These are phyloP conservation scores for Ceratobasidium sp. DNA, from an alignment of 1,284 basidiomycete species.

Conservation along the genomic window DNA sequence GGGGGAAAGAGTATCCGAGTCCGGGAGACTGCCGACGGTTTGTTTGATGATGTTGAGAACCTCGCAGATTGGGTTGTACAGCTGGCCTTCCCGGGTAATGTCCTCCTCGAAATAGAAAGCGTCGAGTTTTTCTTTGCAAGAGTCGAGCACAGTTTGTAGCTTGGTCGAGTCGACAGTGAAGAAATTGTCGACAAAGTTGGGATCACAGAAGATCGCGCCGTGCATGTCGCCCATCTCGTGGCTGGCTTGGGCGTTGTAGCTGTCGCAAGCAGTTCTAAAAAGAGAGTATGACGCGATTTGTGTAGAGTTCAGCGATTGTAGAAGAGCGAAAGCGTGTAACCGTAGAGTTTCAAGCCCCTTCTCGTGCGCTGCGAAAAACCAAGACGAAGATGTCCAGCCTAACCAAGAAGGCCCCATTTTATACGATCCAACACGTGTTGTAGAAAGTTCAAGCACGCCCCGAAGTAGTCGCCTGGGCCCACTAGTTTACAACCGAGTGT, in stretches of 20 bases:
- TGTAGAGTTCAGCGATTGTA: too few species aligned
- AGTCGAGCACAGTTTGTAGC: too few species aligned
- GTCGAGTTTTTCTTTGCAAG: too few species aligned
- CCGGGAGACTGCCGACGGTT: neutral
- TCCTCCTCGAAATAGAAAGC: neutral
- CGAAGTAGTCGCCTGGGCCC: neutral
- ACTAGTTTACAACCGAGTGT: too few species aligned
- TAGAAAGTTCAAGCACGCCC: neutral
- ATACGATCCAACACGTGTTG: neutral
- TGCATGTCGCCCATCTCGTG: constrained; percentile 12
- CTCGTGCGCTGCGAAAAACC: too few species aligned
- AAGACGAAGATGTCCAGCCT: too few species aligned
- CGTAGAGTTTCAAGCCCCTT: too few species aligned
- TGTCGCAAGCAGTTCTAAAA: neutral
- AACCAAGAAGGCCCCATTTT: neutral
- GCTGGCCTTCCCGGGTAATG: neutral
- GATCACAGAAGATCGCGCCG: constrained; percentile 5
- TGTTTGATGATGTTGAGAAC: constrained; percentile 5
- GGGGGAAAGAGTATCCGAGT: neutral
- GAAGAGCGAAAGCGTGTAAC: too few species aligned
- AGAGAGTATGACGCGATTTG: neutral
- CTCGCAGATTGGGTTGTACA: neutral
- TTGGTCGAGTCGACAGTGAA: neutral
- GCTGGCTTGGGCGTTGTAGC: neutral
- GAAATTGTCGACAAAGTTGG: constrained; percentile 18